Evolutionary conservation across 768 basidiomycete species (phyloP), one percentile per base, ranked within the genome.

Genomic region (Stropharia rugosoannulata): DNA sequence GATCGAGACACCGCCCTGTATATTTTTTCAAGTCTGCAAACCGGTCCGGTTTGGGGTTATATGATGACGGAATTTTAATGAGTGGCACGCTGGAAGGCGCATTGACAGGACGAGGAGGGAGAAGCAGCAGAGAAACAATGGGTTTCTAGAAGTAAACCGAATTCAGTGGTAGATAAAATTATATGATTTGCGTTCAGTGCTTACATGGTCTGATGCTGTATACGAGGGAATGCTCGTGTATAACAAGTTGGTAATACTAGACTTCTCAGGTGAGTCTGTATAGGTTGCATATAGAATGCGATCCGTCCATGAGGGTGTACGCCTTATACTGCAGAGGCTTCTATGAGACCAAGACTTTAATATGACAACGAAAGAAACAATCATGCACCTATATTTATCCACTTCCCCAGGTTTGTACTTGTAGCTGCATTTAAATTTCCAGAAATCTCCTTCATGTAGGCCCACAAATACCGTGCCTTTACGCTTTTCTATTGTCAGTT

Each of bases 301-400:
- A 70, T 98, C 96, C 27, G 95, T 97, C 90, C 93, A 98, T 18
- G 94, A 85, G 0, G 96, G 95, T 1, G 77, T 79, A 9, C 96
- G 86, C 64, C 83, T 88, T 10, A 70, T 67, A 65, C 90, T 90
- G 46, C 19, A 60, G 16, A 47, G 41, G 15, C 25, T 41, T 22
- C 22, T 50, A 43, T 29, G 38, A 44, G 19, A 45, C 35, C 25
- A 49, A 13, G 37, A 49, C 47, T n/a, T 5, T 11, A 18, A 18
- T 16, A 38, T 15, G n/a, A 51, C 35, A 42, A 51, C 12, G 15
- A 16, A 38, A 47, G 11, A 25, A 8, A 38, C 13, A 36, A 48
- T 48, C 0, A 68, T 81, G 19, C 56, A 91, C 90, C 80, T 85
- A 72, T 93, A 97, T 60, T 84, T 83, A 65, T 95, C 90, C 18